These are phyloP conservation scores for Saccharomycopsis olivae DNA, from an alignment of 805 yeast species.

Conservation along the genomic window DNA sequence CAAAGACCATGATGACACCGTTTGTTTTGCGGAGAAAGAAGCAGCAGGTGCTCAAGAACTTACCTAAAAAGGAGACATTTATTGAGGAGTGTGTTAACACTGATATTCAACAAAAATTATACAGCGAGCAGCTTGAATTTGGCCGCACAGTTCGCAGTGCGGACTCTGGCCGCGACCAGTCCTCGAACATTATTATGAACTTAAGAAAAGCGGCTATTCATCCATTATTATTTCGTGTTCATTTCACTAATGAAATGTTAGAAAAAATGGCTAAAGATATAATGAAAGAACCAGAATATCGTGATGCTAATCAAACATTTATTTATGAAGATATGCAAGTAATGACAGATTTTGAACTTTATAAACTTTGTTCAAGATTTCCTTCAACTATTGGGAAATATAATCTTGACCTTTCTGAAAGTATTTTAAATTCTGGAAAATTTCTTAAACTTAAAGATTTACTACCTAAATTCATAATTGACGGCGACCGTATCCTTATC, in stretches of 20 bases:
- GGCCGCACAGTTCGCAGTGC: conserved; percentile 23
- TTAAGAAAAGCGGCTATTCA: conserved; percentile 89
- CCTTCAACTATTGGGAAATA: conserved; percentile 50
- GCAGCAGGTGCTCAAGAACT: conserved; percentile 80
- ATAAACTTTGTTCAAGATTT: conserved; percentile 61
- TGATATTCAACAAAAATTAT: conserved; percentile 43
- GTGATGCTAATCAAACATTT: conserved; percentile 62
- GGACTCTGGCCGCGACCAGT: conserved; percentile 20
- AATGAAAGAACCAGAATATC: conserved; percentile 72
- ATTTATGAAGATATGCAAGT: conserved; percentile 91
- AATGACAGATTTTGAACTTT: conserved; percentile 86
- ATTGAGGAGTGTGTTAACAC: conserved; percentile 59
- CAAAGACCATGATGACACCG: conserved; percentile 97
- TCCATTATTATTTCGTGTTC: conserved; percentile 69
- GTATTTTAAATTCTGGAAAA: conserved; percentile 66
- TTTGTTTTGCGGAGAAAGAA: conserved; percentile 88
- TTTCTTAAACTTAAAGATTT: conserved; percentile 45
- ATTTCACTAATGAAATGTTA: conserved; percentile 46
- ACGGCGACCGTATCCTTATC: conserved; percentile 59
- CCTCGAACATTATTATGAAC: conserved; percentile 72
- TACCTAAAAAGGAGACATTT: conserved; percentile 65
- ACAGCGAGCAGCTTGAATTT: conserved; percentile 43
- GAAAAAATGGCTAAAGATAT: conserved; percentile 65
- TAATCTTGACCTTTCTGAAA: conserved; percentile 42
- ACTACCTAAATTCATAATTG: conserved; percentile 42